Conservation (phyloP, 228 moss, liverwort and hornwort genomes). For the Sphagnum fallax region DNA sequence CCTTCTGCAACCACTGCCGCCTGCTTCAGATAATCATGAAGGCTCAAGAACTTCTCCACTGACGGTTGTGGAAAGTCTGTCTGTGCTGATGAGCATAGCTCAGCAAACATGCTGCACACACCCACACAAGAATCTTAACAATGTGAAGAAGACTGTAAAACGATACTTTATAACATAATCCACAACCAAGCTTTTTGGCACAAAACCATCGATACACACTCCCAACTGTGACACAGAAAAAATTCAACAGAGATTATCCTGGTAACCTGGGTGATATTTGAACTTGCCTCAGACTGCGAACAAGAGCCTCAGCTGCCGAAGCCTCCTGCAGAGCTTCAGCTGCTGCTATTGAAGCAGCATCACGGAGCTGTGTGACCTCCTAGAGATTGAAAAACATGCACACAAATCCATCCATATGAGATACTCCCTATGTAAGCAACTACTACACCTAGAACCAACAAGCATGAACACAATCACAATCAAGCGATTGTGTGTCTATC, state of each 20-base stretch:
- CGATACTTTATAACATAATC: no score
- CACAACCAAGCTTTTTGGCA: no score
- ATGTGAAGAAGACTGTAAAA: no score
- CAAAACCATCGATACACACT: no score
- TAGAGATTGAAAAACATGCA: slow-evolving; percentile 10
- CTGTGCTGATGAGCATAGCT: slow-evolving; percentile 70
- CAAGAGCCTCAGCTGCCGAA: slow-evolving; percentile 82
- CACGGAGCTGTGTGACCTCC: slow-evolving; percentile 80
- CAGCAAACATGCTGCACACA: slow-evolving; percentile 86
- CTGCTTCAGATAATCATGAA: slow-evolving; percentile 71
- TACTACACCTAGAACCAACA: no score
- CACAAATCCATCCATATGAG: not conserved
- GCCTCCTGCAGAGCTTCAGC: slow-evolving; percentile 91
- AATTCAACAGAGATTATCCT: no score
- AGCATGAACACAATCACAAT: no score
- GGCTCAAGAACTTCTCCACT: slow-evolving; percentile 77
- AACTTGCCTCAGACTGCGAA: slow-evolving; percentile 67
- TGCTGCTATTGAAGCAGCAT: slow-evolving; percentile 75
- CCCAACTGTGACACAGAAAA: not conserved
- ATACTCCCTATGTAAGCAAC: no score
- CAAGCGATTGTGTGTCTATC: no score
- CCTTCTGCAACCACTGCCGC: slow-evolving; percentile 74
- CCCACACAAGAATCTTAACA: not conserved
- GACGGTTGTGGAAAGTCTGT: slow-evolving; percentile 79
- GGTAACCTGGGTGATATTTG: not conserved